Percentiles rank a stretch among this genome's conserved stretches.
Evolutionary conservation across 2,329 filamentous ascomycete genomes (phyloP).

Genomic region (Diplodia sapinea): DNA sequence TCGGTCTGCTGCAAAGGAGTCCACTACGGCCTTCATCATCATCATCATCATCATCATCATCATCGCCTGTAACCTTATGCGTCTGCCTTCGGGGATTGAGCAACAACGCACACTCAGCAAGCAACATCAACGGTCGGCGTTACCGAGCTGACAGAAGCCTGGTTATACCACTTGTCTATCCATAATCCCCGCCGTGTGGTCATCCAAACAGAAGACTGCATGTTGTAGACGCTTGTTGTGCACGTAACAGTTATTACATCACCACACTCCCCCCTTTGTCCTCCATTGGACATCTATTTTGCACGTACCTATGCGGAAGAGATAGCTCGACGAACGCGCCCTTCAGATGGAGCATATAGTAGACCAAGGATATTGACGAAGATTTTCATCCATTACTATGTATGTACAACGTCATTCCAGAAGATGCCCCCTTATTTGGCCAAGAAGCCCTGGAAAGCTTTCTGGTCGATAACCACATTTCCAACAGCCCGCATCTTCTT

Average conservation of each 20-base stretch:
- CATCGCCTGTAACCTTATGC: neutral
- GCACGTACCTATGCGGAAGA: neutral
- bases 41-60: too few relatives aligned
- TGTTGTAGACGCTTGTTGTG: neutral
- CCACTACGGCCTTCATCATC: neutral
- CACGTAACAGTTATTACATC: neutral
- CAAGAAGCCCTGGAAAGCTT: constrained; percentile 92
- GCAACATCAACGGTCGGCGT: neutral
- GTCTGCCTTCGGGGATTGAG: neutral
- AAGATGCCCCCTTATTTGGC: constrained; percentile 60
- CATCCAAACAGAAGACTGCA: neutral
- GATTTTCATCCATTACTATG: neutral
- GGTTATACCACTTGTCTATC: neutral
- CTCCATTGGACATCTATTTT: neutral
- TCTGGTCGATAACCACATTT: constrained; percentile 95
- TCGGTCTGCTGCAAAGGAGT: neutral
- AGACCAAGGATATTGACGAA: neutral
- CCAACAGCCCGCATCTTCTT: constrained; percentile 83
- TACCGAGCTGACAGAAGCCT: neutral
- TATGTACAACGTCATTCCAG: neutral
- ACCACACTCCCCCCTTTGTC: neutral
- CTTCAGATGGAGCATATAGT: neutral
- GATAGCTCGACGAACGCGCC: neutral
- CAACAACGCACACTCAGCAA: neutral
- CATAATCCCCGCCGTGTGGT: neutral